These are phyloP conservation scores for Neobulgaria alba DNA, from an alignment of 2,329 filamentous ascomycete genomes.

Conservation along the genomic window DNA sequence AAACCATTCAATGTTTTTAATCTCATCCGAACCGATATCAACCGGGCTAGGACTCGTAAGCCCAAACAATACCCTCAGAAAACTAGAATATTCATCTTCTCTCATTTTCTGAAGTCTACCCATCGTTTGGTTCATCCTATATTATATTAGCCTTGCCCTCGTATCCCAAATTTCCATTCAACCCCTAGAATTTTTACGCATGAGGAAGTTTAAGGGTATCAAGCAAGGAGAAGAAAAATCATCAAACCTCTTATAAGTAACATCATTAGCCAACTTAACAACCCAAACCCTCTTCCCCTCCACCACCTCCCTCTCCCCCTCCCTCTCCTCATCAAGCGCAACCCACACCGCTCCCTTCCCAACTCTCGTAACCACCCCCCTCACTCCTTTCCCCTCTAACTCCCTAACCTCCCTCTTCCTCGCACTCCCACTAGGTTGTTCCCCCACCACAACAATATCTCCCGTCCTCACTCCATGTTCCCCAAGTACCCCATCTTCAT, in stretches of 20 bases:
- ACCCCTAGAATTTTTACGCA: background rate
- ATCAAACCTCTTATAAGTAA: slow-evolving; percentile 44
- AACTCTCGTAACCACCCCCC: slow-evolving; percentile 63
- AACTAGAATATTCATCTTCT: slow-evolving; percentile 48
- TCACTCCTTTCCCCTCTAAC: slow-evolving; percentile 56
- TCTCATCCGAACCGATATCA: slow-evolving; percentile 36
- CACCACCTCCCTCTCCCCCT: slow-evolving; percentile 36
- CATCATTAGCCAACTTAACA: slow-evolving; percentile 60
- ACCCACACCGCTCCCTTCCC: slow-evolving; percentile 51
- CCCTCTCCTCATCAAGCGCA: slow-evolving; percentile 59
- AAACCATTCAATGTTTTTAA: slow-evolving; percentile 43
- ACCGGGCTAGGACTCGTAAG: slow-evolving; percentile 44
- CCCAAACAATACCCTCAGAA: slow-evolving; percentile 56
- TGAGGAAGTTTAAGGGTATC: background rate
- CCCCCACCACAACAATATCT: slow-evolving; percentile 68
- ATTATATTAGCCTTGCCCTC: slow-evolving; percentile 25
- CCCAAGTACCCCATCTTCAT: slow-evolving; percentile 44
- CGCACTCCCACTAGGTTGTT: slow-evolving; percentile 59
- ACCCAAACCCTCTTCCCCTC: slow-evolving; percentile 44
- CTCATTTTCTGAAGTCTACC: slow-evolving; percentile 48
- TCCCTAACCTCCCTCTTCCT: slow-evolving; percentile 59
- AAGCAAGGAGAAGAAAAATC: background rate
- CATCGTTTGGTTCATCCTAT: slow-evolving; percentile 56
- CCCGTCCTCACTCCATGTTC: slow-evolving; percentile 70
- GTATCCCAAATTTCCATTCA: slow-evolving; percentile 5